Percentiles rank a stretch among this genome's conserved stretches.
Evolutionary conservation across 805 yeast species (phyloP).

Genomic region (Hanseniaspora thailandica): DNA sequence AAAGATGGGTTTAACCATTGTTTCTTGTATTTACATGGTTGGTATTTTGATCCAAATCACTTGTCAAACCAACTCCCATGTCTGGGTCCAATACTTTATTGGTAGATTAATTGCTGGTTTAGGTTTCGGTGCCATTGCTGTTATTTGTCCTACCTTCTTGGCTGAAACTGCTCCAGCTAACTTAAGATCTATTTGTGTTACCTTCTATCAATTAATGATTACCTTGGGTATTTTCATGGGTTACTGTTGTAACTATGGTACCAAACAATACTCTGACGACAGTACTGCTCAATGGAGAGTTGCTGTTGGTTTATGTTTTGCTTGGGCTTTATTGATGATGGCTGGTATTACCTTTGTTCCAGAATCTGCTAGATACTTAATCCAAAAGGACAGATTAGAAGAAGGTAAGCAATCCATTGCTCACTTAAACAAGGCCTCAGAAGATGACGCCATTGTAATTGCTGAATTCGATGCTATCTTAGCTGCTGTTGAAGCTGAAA

Average conservation of each 20-base stretch:
- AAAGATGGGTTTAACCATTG: conserved; percentile 42
- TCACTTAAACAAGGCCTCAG: conserved; percentile 38
- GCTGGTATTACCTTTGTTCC: conserved; percentile 51
- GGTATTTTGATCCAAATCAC: conserved; percentile 54
- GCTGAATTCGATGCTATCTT: conserved; percentile 39
- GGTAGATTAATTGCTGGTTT: conserved; percentile 64
- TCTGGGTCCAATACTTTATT: conserved; percentile 53
- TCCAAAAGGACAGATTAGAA: conserved; percentile 37
- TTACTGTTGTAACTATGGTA: conserved; percentile 55
- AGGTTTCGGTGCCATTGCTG: conserved; percentile 64
- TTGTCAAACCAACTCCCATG: conserved; percentile 26
- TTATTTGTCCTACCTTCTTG: conserved; percentile 58
- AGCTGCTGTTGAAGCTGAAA: conserved; percentile 51
- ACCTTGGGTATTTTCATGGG: conserved; percentile 60
- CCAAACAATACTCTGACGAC: conserved; percentile 40
- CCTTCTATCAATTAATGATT: conserved; percentile 49
- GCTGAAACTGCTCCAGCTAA: conserved; percentile 49
- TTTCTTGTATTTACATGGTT: conserved; percentile 45
- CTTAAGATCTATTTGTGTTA: conserved; percentile 51
- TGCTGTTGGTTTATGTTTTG: conserved; percentile 43
- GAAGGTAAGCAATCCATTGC: conserved; percentile 46
- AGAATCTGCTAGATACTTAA: conserved; percentile 55
- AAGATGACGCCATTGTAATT: conserved; percentile 38
- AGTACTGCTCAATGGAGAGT: conserved; percentile 46
- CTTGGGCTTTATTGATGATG: conserved; percentile 29